Percentiles rank a stretch among this genome's conserved stretches.
These are phyloP conservation scores for Epichloe baconii DNA, from an alignment of 2,329 filamentous ascomycete species.

Conservation along the genomic window DNA sequence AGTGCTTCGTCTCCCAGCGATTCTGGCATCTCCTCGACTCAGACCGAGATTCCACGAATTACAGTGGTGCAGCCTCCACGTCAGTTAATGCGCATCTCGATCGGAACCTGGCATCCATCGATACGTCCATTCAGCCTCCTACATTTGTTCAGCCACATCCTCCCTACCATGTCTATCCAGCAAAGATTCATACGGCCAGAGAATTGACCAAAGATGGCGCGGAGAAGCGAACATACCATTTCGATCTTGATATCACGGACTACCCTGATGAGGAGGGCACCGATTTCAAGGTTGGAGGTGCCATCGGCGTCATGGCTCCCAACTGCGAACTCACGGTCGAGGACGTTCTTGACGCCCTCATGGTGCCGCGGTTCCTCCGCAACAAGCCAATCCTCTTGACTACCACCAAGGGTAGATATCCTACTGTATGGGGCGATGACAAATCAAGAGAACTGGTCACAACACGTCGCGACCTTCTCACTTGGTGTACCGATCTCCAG, in stretches of 20 bases:
- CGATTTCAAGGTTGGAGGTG: constrained; percentile 93
- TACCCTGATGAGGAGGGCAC: constrained; percentile 75
- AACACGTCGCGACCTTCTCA: constrained; percentile 81
- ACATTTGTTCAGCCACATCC: constrained; percentile 88
- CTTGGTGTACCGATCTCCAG: constrained; percentile 90
- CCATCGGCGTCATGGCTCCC: constrained; percentile 83
- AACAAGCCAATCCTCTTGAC: constrained; percentile 71
- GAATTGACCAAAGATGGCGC: constrained; percentile 80
- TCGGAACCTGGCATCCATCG: constrained; percentile 22
- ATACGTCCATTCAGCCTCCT: constrained; percentile 61
- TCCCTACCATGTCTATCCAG: constrained; percentile 81
- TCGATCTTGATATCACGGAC: constrained; percentile 90
- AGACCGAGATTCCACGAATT: constrained; percentile 14
- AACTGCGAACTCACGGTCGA: constrained; percentile 70
- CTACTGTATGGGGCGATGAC: constrained; percentile 95
- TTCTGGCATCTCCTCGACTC: constrained; percentile 33
- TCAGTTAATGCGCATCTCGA: constrained; percentile 11
- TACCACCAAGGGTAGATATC: constrained; percentile 78
- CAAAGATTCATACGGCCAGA: constrained; percentile 71
- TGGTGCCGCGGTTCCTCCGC: constrained; percentile 68
- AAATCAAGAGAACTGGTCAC: constrained; percentile 73
- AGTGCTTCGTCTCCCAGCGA: constrained; percentile 30
- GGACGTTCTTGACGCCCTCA: constrained; percentile 68
- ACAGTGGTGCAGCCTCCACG: constrained; percentile 18
- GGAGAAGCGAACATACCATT: constrained; percentile 95